Evolutionary conservation across 208 protist genomes (phyloP), one percentile per base, ranked within the genome.

Genomic region (Acanthamoeba triangularis): DNA sequence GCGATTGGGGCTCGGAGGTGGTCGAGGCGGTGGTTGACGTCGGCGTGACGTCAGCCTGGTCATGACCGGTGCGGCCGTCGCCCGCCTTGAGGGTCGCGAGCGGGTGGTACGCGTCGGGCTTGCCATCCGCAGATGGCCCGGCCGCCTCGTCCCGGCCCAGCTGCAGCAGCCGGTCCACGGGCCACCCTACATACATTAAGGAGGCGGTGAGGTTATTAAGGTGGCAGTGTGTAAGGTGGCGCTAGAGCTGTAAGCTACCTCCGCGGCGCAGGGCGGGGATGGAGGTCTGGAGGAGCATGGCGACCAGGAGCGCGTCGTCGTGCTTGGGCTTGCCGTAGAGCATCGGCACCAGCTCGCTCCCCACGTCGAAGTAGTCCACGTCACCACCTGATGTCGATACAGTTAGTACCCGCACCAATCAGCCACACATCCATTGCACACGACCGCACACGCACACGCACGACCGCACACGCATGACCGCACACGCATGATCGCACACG

Each of bases 201-300:
- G 20, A n/a, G 20, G 25, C 25, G 59, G 25, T 16, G 25, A n/a
- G 1, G 14, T 65, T 65, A 28, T 28, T 65, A 28, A 65, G 59
- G 25, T n/a, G 59, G 59, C 20, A 2, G 25, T 8, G 20, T n/a
- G 25, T n/a, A 65, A 65, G 59, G 59, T 16, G 59, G 59, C 20
- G 14, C 3, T 16, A 1, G 1, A 1, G 59, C 20, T 7, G n/a
- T n/a, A n/a, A n/a, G n/a, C n/a, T 65, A 30, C 65, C 74, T 11
- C 74, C 74, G 30, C 74, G 30, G 3, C 74, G 74, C 18, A 82
- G 74, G 41, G 74, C 74, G 1, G 74, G 74, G 41, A 82, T 82
- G 33, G 74, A 82, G 14, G 74, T 82, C 41, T 82, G 74, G 14
- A 82, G 74, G 28, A 82, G 74, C 74, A 82, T 82, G 1, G 74